Evolutionary conservation across 1,284 basidiomycete species (phyloP), one percentile per base, ranked within the genome.

Genomic region (Puccinia novopanici): DNA sequence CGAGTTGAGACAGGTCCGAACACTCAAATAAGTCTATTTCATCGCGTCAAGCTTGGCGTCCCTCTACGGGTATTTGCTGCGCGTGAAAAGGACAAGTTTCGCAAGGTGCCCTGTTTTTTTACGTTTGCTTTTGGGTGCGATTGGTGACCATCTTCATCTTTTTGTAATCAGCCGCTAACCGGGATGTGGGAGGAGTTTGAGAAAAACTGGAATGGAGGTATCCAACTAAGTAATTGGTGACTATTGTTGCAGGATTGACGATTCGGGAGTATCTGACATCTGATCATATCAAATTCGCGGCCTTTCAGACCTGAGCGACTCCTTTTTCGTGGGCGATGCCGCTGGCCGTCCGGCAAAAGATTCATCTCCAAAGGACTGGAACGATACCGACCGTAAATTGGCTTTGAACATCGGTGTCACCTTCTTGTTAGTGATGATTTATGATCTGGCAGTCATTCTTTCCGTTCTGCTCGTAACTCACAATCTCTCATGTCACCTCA

Each of bases 261-360:
- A 45, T 17, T 13, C 13, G 27, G 15, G 27, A 42, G 52, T 24
- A 45, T 73, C 74, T 65, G 61, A 61, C 52, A 40, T 57, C 30
- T 40, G 37, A 24, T 54, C 52, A n/a, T n/a, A n/a, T 27, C 40
- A n/a, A 52, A 22, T 37, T 24, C 40, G n/a, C 57, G 45, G 27
- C n/a, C 22, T 48, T 54, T 34, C 54, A 80, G 77, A 65, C 37
- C 54, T 48, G 19, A 13, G 19, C 10, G 78, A 87, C 0, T 91
- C 92, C 0, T 92, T 92, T 83, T 95, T 91, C 84, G 91, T 97
- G 2, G 95, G 95, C 6, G 95, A 98, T 84, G 94, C 94, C 1
- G 95, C 94, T 9, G 94, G 94, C 12, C 89, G 94, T 61, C 86
- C 87, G 15, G 85, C 85, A 19, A 40, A 19, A 13, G 37, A 54